phyloP scores from a whole-genome alignment of 768 basidiomycete genomes.

The Wakefieldia striispora region DNA sequence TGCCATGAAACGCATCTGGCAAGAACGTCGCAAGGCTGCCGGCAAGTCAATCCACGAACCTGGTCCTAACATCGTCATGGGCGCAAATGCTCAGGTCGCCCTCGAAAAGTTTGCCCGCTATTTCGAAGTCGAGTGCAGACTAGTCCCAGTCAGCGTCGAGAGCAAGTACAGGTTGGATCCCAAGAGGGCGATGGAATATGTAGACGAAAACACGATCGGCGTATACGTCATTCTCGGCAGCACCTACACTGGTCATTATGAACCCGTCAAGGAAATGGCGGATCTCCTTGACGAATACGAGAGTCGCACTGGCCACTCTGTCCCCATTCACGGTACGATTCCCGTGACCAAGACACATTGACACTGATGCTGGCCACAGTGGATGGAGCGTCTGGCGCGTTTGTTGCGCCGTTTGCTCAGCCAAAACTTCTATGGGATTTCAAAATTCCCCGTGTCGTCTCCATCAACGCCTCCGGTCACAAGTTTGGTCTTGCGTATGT shows the following conservation, averaged over 20 bases:
- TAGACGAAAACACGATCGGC: conserved; percentile 74
- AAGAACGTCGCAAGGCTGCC: conserved; percentile 59
- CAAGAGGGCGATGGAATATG: conserved; percentile 57
- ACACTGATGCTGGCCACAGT: conserved; percentile 28
- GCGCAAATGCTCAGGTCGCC: conserved; percentile 68
- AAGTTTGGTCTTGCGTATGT: conserved; percentile 58
- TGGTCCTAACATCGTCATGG: conserved; percentile 64
- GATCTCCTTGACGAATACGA: conserved; percentile 65
- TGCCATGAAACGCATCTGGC: conserved; percentile 72
- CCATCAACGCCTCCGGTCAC: conserved; percentile 60
- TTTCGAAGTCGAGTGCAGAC: conserved; percentile 62
- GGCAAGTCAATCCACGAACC: conserved; percentile 68
- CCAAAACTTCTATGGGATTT: conserved; percentile 61
- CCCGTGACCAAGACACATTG: conserved; percentile 13
- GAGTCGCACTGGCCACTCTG: conserved; percentile 38
- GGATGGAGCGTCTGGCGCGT: conserved; percentile 61
- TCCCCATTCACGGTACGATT: conserved; percentile 40
- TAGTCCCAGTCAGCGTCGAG: conserved; percentile 63
- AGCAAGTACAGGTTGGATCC: conserved; percentile 78
- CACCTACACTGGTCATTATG: conserved; percentile 60
- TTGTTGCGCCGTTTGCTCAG: conserved; percentile 59
- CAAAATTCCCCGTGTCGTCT: conserved; percentile 54
- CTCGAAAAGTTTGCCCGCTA: conserved; percentile 70
- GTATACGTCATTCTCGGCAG: conserved; percentile 61
- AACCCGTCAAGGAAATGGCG: conserved; percentile 84